Evolutionary conservation across 805 yeast species (phyloP).

Genomic region (Millerago galiae): DNA sequence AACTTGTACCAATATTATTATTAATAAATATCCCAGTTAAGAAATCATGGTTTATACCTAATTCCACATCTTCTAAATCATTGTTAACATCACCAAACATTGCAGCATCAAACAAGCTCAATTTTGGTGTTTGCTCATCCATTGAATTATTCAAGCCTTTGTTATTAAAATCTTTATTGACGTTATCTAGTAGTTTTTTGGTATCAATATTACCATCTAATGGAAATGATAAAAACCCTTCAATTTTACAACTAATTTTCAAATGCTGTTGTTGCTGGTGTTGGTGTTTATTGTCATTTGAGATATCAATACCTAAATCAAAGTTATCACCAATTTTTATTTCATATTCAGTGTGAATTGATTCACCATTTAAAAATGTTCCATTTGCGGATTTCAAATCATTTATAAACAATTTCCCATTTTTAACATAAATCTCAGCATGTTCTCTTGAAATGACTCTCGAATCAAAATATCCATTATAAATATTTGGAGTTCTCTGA

Average conservation of each 20-base stretch:
- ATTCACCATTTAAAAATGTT: constrained; percentile 76
- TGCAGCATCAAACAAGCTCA: constrained; percentile 46
- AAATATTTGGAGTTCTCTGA: constrained; percentile 45
- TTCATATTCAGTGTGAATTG: constrained; percentile 54
- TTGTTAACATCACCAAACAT: constrained; percentile 52
- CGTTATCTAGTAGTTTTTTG: constrained; percentile 6
- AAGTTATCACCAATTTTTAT: constrained; percentile 76
- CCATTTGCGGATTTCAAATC: constrained; percentile 94
- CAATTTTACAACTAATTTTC: constrained; percentile 80
- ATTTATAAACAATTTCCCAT: constrained; percentile 66
- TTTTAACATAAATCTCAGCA: constrained; percentile 80
- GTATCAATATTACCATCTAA: constrained; percentile 25
- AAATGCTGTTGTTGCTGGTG: constrained; percentile 59
- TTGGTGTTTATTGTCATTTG: constrained; percentile 38
- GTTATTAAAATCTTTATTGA: constrained; percentile 5
- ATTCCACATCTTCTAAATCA: constrained; percentile 42
- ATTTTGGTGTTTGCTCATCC: constrained; percentile 15
- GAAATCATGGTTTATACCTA: constrained; percentile 41
- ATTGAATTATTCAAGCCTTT: constrained; percentile 6
- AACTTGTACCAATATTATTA: constrained; percentile 51
- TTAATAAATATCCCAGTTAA: constrained; percentile 53
- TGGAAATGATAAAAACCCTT: constrained; percentile 53
- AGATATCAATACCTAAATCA: constrained; percentile 91
- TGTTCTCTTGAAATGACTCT: constrained; percentile 90
- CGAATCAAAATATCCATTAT: constrained; percentile 92